Base-by-base conservation (phyloP, 306 rosid species). In the Psophocarpus tetragonolobus region DNA sequence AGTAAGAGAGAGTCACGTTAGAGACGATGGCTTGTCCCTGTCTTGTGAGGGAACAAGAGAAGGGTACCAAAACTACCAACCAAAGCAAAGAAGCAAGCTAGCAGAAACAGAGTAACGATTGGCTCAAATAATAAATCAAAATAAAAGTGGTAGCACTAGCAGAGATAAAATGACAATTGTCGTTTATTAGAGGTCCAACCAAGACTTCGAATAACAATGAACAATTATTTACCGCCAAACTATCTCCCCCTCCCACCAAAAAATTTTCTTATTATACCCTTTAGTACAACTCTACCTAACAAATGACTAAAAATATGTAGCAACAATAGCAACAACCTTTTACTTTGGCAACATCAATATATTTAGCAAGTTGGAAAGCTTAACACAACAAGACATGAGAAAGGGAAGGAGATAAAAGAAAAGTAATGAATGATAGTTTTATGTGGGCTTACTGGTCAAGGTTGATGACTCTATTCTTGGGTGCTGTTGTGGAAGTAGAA, bases 401-500 rank as follows among this genome's bases (percentile, higher is more conserved):
- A 12, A 32, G 11, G 6, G 80, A 32, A 57, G 8, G 33, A 30
- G 12, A 3, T 8, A 33, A 33, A 2, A 14, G 9, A 48, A 77
- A 56, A 44, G 6, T 6, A 70, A 70, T 30, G 5, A 45, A 23
- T 3, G 2, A 30, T 15, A 70, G 8, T 20, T 13, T 0, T 17
- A 23, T 6, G 84, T n/a, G n/a, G n/a, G n/a, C 97, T 92, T 80
- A 92, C 97, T 91, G 98, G 79, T 92, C 97, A 8, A 94, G 88
- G 60, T 94, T 92, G 81, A 94, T 81, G 0, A 90, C 38, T 85
- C 71, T 90, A 30, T 85, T 85, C 33, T 12, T 51, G 23, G 33
- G 69, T 26, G 75, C 82, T 57, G 75, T 76, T 71, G 60, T 4
- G 51, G 63, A 9, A 39, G 88, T 29, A 26, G 68, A 68, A 63